Evolutionary conservation across 2,329 filamentous ascomycete species (phyloP).

Genomic region (Diaporthe destruens): DNA sequence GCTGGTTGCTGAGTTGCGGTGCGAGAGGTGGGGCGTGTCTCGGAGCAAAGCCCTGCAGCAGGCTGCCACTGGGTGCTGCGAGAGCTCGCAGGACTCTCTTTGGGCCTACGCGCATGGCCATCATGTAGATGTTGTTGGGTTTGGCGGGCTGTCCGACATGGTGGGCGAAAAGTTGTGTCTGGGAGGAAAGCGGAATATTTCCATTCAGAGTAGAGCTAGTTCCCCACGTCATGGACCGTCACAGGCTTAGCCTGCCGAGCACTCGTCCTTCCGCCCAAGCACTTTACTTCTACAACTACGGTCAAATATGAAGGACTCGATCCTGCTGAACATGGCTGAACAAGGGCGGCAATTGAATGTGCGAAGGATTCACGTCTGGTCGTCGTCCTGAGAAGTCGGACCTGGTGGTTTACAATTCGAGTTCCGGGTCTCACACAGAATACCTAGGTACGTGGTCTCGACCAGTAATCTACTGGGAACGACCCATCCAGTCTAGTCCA

Average conservation of each 20-base stretch:
- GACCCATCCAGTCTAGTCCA: background rate
- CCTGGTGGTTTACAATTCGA: background rate
- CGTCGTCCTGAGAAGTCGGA: background rate
- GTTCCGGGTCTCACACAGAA: background rate
- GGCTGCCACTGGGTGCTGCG: background rate
- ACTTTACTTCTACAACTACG: background rate
- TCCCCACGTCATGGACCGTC: conserved; percentile 40
- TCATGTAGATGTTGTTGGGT: conserved; percentile 16
- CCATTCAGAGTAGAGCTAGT: conserved; percentile 21
- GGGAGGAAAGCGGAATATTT: conserved; percentile 11
- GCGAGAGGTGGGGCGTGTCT: conserved; percentile 33
- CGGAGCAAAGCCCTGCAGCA: conserved; percentile 7
- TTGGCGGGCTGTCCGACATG: conserved; percentile 17
- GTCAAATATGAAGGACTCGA: background rate
- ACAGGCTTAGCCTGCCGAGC: conserved; percentile 33
- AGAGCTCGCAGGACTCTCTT: conserved; percentile 22
- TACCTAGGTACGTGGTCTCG: background rate
- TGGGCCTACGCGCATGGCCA: conserved; percentile 33
- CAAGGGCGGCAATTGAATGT: background rate
- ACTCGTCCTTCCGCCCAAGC: too few relatives aligned
- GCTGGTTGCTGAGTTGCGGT: background rate
- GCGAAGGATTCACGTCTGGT: background rate
- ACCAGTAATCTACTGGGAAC: background rate
- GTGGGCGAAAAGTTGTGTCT: conserved; percentile 34
- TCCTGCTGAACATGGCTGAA: background rate